phyloP scores from a whole-genome alignment of 2,329 filamentous ascomycete species.

The Paracoccidioides brasiliensis region DNA sequence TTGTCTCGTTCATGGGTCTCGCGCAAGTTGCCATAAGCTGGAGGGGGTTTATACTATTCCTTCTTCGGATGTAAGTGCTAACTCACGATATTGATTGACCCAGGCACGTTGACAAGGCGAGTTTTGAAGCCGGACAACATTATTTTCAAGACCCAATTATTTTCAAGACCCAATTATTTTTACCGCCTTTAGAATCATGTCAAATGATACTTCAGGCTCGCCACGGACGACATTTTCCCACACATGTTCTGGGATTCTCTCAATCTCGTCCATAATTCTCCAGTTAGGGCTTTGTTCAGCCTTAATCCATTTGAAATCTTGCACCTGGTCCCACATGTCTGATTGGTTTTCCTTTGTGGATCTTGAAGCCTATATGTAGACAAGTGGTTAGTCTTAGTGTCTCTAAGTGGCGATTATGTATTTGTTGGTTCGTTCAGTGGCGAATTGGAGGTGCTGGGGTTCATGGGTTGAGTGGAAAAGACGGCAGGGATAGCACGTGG shows the following conservation, averaged over 20 bases:
- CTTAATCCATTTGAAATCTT: conserved; percentile 97
- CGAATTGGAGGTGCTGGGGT: no score
- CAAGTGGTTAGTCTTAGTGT: not conserved
- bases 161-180: conserved; percentile 19
- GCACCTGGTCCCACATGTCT: conserved; percentile 79
- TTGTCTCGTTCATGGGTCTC: not conserved
- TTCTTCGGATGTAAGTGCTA: not conserved
- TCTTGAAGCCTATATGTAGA: conserved; percentile 16
- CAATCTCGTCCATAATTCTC: conserved; percentile 50
- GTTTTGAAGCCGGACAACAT: not conserved
- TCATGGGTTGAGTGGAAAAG: not conserved
- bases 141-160: conserved; percentile 13
- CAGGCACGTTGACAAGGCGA: not conserved
- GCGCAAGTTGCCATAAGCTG: no score
- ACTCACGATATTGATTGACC: not conserved
- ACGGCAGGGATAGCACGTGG: not conserved
- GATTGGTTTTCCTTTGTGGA: conserved; percentile 21
- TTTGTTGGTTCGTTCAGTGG: not conserved
- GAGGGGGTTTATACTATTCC: no score
- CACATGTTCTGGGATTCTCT: conserved; percentile 46
- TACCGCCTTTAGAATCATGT: conserved; percentile 46
- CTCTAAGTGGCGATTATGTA: not conserved
- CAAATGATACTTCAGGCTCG: conserved; percentile 46
- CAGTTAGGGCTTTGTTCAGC: conserved; percentile 79
- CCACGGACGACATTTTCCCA: conserved; percentile 60